Evolutionary conservation across 2,329 filamentous ascomycete species (phyloP).

Genomic region (Corynespora cassiicola): DNA sequence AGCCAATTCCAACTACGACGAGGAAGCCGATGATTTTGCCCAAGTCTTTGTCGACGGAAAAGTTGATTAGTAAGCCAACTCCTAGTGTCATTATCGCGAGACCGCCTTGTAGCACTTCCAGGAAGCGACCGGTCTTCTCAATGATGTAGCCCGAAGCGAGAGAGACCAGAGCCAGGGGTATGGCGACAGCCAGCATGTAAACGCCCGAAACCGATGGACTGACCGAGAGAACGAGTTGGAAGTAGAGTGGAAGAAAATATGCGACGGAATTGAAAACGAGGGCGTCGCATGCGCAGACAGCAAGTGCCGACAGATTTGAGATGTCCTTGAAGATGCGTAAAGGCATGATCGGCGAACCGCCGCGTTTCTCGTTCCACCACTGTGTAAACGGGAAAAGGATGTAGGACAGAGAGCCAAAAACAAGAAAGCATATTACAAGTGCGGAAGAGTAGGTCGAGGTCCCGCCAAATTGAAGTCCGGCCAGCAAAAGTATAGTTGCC

Average conservation of each 20-base stretch:
- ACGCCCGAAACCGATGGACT: conserved; percentile 64
- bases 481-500: conserved; percentile 57
- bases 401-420: conserved; percentile 54
- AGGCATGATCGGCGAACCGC: conserved; percentile 72
- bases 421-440: conserved; percentile 59
- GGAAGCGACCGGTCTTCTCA: conserved; percentile 51
- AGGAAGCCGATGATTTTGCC: conserved; percentile 55
- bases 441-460: conserved; percentile 55
- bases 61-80: conserved; percentile 38
- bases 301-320: conserved; percentile 64
- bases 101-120: conserved; percentile 42
- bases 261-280: conserved; percentile 69
- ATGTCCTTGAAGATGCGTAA: conserved; percentile 66
- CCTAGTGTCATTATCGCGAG: conserved; percentile 41
- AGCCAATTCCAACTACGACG: conserved; percentile 58
- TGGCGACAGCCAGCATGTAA: conserved; percentile 66
- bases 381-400: conserved; percentile 66
- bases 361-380: conserved; percentile 64
- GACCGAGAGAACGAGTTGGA: conserved; percentile 70
- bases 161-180: conserved; percentile 53
- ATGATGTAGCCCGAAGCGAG: conserved; percentile 55
- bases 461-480: conserved; percentile 61
- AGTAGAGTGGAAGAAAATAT: conserved; percentile 78
- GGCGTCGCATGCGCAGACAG: conserved; percentile 56
- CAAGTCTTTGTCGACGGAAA: conserved; percentile 18